Percentiles rank a stretch among this genome's conserved stretches.
Evolutionary conservation across 345 rosid genomes (phyloP).

Genomic region (Gossypium longicalyx): DNA sequence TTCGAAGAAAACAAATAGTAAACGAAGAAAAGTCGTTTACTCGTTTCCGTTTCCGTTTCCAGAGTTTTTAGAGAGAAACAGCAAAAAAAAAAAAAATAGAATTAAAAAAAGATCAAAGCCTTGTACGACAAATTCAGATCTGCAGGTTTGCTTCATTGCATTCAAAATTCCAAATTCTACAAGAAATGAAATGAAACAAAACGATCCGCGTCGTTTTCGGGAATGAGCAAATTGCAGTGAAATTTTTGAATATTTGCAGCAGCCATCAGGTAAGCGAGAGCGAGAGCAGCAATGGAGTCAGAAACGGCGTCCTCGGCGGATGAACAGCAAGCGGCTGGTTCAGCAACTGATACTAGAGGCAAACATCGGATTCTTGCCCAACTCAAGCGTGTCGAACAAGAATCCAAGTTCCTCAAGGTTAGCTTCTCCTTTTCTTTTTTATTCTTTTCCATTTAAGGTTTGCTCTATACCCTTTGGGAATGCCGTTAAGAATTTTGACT

Average conservation of each 20-base stretch:
- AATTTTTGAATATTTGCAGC: neutral
- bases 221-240: slow-evolving; percentile 15
- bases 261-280: neutral
- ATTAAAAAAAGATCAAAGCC: neutral
- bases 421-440: neutral
- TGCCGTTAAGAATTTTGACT: neutral
- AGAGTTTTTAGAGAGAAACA: neutral
- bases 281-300: slow-evolving; percentile 28
- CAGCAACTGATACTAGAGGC: slow-evolving; percentile 52
- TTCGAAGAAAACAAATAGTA: slow-evolving; percentile 12
- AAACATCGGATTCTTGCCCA: slow-evolving; percentile 73
- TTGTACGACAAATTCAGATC: slow-evolving; percentile 22
- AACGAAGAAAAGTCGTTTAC: slow-evolving; percentile 14
- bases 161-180: neutral
- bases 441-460: neutral
- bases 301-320: slow-evolving; percentile 40
- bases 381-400: slow-evolving; percentile 70
- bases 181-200: neutral
- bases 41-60: slow-evolving; percentile 10
- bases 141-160: neutral
- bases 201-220: slow-evolving; percentile 8
- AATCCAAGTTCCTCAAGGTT: slow-evolving; percentile 57
- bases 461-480: neutral
- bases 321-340: slow-evolving; percentile 28
- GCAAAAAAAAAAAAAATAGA: too few species aligned